Conservation (phyloP, 192 early-diverging fungal genomes). For the Rhizoclosmatium sp. region DNA sequence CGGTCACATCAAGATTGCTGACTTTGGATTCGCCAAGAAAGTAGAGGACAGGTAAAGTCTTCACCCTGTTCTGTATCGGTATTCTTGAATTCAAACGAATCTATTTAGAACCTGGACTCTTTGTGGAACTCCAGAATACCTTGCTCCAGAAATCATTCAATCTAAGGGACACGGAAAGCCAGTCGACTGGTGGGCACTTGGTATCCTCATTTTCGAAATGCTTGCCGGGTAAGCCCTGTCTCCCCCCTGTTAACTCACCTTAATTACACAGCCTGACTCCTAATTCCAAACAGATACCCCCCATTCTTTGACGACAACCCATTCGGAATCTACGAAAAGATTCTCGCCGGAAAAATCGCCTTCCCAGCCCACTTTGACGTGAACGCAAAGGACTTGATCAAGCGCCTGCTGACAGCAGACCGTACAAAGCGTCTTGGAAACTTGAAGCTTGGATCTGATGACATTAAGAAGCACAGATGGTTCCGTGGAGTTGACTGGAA, state of each 20-base stretch:
- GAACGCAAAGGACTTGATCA: slow-evolving; percentile 88
- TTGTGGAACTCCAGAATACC: slow-evolving; percentile 97
- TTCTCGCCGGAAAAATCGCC: slow-evolving; percentile 85
- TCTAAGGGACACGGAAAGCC: slow-evolving; percentile 96
- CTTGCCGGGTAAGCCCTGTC: slow-evolving; percentile 76
- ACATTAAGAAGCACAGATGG: slow-evolving; percentile 95
- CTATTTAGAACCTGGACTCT: slow-evolving; percentile 91
- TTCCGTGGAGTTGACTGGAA: slow-evolving; percentile 94
- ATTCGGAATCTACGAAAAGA: slow-evolving; percentile 99
- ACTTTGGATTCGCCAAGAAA: slow-evolving; percentile 98
- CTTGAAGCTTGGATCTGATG: slow-evolving; percentile 87
- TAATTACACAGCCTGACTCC: slow-evolving; percentile 9
- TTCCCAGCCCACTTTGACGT: slow-evolving; percentile 90
- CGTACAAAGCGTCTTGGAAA: slow-evolving; percentile 94
- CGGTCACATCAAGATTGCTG: slow-evolving; percentile 96
- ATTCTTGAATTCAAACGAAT: background rate
- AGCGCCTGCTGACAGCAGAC: slow-evolving; percentile 90
- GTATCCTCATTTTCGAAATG: slow-evolving; percentile 98
- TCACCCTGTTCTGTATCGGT: background rate
- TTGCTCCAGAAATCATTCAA: slow-evolving; percentile 97
- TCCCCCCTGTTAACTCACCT: background rate
- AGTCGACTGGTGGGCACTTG: slow-evolving; percentile 99
- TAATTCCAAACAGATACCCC: slow-evolving; percentile 71
- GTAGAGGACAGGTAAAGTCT: slow-evolving; percentile 72
- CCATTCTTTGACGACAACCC: slow-evolving; percentile 98